phyloP scores from a whole-genome alignment of 2,329 filamentous ascomycete genomes.

The Dothideomycetes sp. region DNA sequence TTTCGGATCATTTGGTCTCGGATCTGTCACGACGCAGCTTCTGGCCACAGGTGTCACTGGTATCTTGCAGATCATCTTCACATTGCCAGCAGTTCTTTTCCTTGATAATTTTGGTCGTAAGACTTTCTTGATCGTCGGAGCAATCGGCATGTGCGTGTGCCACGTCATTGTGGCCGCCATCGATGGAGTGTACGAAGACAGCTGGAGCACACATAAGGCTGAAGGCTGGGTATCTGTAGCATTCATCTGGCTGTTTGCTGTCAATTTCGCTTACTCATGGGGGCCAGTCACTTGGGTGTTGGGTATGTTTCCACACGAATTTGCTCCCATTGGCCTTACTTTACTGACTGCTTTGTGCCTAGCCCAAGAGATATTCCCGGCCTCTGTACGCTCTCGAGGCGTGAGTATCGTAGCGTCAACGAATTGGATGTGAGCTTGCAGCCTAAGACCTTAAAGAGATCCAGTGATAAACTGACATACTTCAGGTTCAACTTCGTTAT shows the following conservation, averaged over 20 bases:
- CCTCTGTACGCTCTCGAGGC: constrained; percentile 59
- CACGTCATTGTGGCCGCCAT: constrained; percentile 62
- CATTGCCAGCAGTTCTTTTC: constrained; percentile 53
- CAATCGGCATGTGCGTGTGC: constrained; percentile 58
- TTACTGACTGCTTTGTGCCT: no score
- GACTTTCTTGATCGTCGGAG: constrained; percentile 50
- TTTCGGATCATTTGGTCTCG: constrained; percentile 31
- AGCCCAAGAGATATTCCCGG: constrained; percentile 65
- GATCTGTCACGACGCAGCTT: constrained; percentile 37
- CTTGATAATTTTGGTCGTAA: constrained; percentile 56
- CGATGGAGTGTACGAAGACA: constrained; percentile 47
- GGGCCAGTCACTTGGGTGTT: no score
- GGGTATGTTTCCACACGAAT: no score
- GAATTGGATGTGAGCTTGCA: constrained; percentile 33
- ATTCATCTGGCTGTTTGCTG: constrained; percentile 64
- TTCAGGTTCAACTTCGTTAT: constrained; percentile 12
- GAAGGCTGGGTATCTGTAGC: constrained; percentile 58
- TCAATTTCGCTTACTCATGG: constrained; percentile 68
- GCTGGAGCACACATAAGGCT: constrained; percentile 44
- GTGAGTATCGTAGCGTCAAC: constrained; percentile 51
- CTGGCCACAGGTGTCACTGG: constrained; percentile 59
- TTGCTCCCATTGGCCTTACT: no score
- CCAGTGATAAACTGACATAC: no score
- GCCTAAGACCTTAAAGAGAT: no score
- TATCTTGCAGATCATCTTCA: constrained; percentile 55